Conservation (phyloP, 2,329 filamentous ascomycete genomes). For the Alternaria brassicicola region DNA sequence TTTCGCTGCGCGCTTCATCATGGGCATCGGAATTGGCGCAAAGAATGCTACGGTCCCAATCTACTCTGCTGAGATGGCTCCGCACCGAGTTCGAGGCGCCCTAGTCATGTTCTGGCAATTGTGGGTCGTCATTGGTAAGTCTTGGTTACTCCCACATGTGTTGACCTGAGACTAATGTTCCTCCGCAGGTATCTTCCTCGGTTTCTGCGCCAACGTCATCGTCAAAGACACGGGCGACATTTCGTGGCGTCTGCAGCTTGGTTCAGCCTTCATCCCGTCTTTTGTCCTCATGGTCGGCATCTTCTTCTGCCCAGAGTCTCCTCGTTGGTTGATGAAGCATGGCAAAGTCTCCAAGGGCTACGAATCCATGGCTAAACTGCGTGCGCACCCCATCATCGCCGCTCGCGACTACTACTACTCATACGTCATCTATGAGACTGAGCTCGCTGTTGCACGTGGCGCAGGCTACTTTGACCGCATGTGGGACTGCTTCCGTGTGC, state of each 20-base stretch:
- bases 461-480: conserved; percentile 52
- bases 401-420: conserved; percentile 49
- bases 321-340: conserved; percentile 50
- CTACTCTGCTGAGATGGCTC: conserved; percentile 46
- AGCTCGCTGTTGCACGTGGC: conserved; percentile 41
- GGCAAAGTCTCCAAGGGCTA: conserved; percentile 51
- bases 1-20: conserved; percentile 45
- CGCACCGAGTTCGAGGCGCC: conserved; percentile 43
- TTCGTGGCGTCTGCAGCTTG: conserved; percentile 47
- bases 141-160: conserved; percentile 3
- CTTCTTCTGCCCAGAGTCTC: conserved; percentile 49
- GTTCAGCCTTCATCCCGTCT: conserved; percentile 49
- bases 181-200: conserved; percentile 49
- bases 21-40: conserved; percentile 45
- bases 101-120: conserved; percentile 51
- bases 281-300: conserved; percentile 45
- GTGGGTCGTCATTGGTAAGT: conserved; percentile 44
- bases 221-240: conserved; percentile 50
- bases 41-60: conserved; percentile 46
- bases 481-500: conserved; percentile 55
- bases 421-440: conserved; percentile 45
- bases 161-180: conserved; percentile 12
- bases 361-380: conserved; percentile 54
- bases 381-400: conserved; percentile 43
- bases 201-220: conserved; percentile 57